Conservation (phyloP, 192 early-diverging fungal genomes). For the Rhizophlyctis rosea region DNA sequence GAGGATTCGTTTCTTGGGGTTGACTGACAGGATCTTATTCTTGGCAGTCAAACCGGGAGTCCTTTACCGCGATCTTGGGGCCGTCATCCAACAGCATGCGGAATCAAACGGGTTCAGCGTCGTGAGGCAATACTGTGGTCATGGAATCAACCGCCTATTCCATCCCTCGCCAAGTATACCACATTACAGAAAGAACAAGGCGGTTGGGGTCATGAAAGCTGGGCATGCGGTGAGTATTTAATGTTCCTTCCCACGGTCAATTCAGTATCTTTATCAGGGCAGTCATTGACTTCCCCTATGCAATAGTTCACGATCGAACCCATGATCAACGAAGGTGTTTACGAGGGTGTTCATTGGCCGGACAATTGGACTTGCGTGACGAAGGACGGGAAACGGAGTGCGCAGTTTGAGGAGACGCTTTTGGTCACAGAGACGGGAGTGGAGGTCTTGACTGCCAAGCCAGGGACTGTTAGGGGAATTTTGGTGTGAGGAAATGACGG, state of each 20-base stretch:
- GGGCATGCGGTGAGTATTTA: slow-evolving; percentile 65
- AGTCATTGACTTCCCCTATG: neutral
- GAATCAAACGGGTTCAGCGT: slow-evolving; percentile 84
- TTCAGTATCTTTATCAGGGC: slow-evolving; percentile 18
- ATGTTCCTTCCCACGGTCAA: neutral
- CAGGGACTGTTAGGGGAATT: no score
- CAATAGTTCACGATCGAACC: slow-evolving; percentile 92
- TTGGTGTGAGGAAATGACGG: no score
- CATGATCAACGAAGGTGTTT: slow-evolving; percentile 91
- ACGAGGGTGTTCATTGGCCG: slow-evolving; percentile 50
- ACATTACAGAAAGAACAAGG: slow-evolving; percentile 96
- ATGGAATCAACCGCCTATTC: slow-evolving; percentile 86
- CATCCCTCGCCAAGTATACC: slow-evolving; percentile 89
- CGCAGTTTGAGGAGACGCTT: slow-evolving; percentile 96
- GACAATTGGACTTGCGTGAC: slow-evolving; percentile 86
- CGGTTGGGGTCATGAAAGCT: slow-evolving; percentile 90
- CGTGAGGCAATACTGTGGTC: slow-evolving; percentile 88
- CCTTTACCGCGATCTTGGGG: slow-evolving; percentile 89
- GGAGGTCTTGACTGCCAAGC: slow-evolving; percentile 74
- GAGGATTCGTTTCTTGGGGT: neutral
- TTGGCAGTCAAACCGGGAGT: slow-evolving; percentile 81
- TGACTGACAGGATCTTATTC: neutral
- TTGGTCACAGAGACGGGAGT: slow-evolving; percentile 89
- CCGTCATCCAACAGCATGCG: slow-evolving; percentile 84
- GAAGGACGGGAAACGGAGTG: slow-evolving; percentile 87